Percentiles rank a stretch among this genome's conserved stretches.
Conservation (phyloP, 805 yeast genomes). For the Cyberlindnera subsufficiens region DNA sequence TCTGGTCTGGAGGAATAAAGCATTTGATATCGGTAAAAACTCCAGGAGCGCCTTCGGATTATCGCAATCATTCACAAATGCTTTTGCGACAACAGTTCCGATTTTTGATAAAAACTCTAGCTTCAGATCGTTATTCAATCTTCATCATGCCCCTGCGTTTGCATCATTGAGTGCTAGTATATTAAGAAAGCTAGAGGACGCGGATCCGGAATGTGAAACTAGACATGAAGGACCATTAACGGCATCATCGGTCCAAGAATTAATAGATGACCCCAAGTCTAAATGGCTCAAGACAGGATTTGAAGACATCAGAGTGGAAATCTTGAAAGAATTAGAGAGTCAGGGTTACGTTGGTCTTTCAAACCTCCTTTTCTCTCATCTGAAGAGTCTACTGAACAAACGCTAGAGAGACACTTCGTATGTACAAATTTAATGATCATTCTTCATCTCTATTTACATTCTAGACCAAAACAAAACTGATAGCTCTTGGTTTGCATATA, state of each 20-base stretch:
- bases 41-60: slow-evolving; percentile 26
- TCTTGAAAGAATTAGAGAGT: slow-evolving; percentile 35
- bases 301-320: slow-evolving; percentile 39
- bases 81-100: slow-evolving; percentile 16
- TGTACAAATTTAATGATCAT: background rate
- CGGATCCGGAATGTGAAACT: slow-evolving; percentile 22
- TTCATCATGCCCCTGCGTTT: slow-evolving; percentile 49
- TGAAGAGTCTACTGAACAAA: slow-evolving; percentile 40
- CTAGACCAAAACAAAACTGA: slow-evolving; percentile 17
- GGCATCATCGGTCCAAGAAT: slow-evolving; percentile 31
- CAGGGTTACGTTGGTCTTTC: slow-evolving; percentile 44
- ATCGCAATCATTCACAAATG: slow-evolving; percentile 24
- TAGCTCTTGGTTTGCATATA: slow-evolving; percentile 41
- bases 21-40: slow-evolving; percentile 33
- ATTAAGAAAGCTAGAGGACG: slow-evolving; percentile 43
- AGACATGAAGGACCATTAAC: slow-evolving; percentile 51
- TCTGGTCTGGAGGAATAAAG: slow-evolving; percentile 49
- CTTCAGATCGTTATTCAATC: slow-evolving; percentile 25
- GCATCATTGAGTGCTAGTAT: slow-evolving; percentile 37
- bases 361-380: slow-evolving; percentile 45
- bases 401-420: slow-evolving; percentile 5
- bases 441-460: background rate
- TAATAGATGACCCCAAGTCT: slow-evolving; percentile 19
- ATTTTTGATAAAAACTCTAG: slow-evolving; percentile 21
- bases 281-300: slow-evolving; percentile 35